A percentile compares a stretch with the other conserved stretches of the same genome.
Conservation (phyloP, 306 rosid species). For the Macrotyloma uniflorum region DNA sequence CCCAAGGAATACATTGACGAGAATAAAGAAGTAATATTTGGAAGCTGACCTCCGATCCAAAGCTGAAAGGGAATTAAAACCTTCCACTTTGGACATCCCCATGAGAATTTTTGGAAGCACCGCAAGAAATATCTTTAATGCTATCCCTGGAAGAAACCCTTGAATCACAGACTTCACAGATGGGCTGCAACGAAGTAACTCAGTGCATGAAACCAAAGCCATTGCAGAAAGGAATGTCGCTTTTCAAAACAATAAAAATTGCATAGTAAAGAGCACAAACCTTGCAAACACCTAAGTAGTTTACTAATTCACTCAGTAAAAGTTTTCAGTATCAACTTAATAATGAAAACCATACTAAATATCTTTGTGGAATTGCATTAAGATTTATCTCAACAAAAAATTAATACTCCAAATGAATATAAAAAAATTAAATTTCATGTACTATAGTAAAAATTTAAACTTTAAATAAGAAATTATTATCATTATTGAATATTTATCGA, state of each 20-base stretch:
- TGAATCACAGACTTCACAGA: slow-evolving; percentile 69
- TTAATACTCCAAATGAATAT: too few relatives aligned
- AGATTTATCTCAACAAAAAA: too few relatives aligned
- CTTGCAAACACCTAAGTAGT: too few relatives aligned
- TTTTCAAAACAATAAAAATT: neutral
- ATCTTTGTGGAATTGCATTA: too few relatives aligned
- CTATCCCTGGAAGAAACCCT: slow-evolving; percentile 94
- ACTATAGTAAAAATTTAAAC: too few relatives aligned
- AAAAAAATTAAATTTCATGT: too few relatives aligned
- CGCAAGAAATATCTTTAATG: slow-evolving; percentile 76
- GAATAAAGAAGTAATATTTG: slow-evolving; percentile 75
- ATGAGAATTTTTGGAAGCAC: slow-evolving; percentile 74
- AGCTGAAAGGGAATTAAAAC: slow-evolving; percentile 62
- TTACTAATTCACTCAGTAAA: too few relatives aligned
- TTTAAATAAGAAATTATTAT: too few relatives aligned
- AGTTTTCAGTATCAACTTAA: too few relatives aligned
- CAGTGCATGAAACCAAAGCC: slow-evolving; percentile 33
- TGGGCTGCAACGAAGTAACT: slow-evolving; percentile 57
- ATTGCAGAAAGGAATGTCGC: neutral
- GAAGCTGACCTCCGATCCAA: slow-evolving; percentile 87
- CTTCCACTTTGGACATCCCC: slow-evolving; percentile 87
- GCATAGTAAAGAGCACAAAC: neutral
- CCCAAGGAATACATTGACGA: slow-evolving; percentile 90
- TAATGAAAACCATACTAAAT: too few relatives aligned
- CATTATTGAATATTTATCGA: too few relatives aligned